Evolutionary conservation across 2,329 filamentous ascomycete genomes (phyloP), one percentile per base, ranked within the genome.

Genomic region (Fusarium gaditjirri): DNA sequence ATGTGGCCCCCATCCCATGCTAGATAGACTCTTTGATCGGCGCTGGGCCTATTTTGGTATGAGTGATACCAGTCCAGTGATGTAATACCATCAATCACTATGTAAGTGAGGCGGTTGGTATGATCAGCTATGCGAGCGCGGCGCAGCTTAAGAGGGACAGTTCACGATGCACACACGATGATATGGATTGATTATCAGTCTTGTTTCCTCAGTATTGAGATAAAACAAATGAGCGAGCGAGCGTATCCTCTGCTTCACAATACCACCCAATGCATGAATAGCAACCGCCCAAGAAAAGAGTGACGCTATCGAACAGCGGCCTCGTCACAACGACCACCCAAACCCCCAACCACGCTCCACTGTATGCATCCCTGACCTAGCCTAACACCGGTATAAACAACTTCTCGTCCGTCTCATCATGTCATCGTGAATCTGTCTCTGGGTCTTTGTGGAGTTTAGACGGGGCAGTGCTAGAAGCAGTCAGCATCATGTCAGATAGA

Each of bases 401-500:
- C 44, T 46, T 29, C 63, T 54, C 65, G 31, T 54, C 67, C 43
- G 43, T 65, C 60, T 41, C 61, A 50, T 73, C 70, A 63, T 73
- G 14, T 61, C 68, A 14, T 65, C 54, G 63, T 65, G 41, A 65
- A 46, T 52, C 14, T 54, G 17, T 10, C 33, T 44, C 36, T 50
- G 38, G n/a, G 19, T 54, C 33, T 57, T 29, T 42, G 6, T 9
- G 21, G 19, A 54, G 58, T 52, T 74, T 77, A 77, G 67, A 77
- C 71, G 62, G 75, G 75, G 75, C 75, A 77, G 70, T 76, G 70
- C 75, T 77, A 41, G 13, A 36, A 23, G 25, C n/a, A 27, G 59
- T 66, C 54, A 74, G 68, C 54, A 38, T 63, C 33, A 49, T 52
- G 8, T 13, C 3, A 19, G 36, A 25, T 10, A 41, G 33, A 8